Evolutionary conservation across 2,329 filamentous ascomycete species (phyloP), one percentile per base, ranked within the genome.

Genomic region (Aureobasidium sp.): DNA sequence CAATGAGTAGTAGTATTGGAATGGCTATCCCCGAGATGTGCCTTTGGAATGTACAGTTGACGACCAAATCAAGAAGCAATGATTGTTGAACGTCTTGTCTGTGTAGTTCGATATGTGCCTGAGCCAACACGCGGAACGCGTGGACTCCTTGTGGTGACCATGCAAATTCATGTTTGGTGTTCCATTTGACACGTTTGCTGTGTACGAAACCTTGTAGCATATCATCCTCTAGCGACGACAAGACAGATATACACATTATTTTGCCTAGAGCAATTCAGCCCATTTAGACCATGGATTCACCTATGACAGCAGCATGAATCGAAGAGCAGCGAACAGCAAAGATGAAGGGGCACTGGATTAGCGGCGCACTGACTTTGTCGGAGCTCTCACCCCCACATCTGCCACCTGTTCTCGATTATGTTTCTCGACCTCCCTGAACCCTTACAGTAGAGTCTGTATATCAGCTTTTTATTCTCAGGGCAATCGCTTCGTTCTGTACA

Each of bases 321-420:
- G 51, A 55, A 41, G 24, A 26, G 24, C 10, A 59, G 41, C 17
- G 55, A 48, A 59, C 43, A 48, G 43, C 32, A 39, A 20, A 59
- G 55, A 48, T 27, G 43, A 44, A 46, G 41, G 13, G 55, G 27
- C 9, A 26, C 20, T 24, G n/a, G 39, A 47, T 57, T 57, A 43
- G 57, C 57, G 57, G 57, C 46, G 57, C 57, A 60, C 46, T 60
- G 57, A 60, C 57, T 20, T 27, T 60, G 24, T 47, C 47, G 44
- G 36, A 60, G 46, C 32, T 39, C 56, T 60, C 56, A 51, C 57
- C 57, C 57, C 57, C 57, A 60, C 57, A 60, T 59, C n/a, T 20
- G 55, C 29, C 55, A 59, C 24, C 39, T 59, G 55, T 44, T 56
- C 55, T 48, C 52, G 3, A 44, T 20, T 20, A 20, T 57, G 41